phyloP scores from a whole-genome alignment of 305 asterid genomes.

The Fraxinus platypoda region DNA sequence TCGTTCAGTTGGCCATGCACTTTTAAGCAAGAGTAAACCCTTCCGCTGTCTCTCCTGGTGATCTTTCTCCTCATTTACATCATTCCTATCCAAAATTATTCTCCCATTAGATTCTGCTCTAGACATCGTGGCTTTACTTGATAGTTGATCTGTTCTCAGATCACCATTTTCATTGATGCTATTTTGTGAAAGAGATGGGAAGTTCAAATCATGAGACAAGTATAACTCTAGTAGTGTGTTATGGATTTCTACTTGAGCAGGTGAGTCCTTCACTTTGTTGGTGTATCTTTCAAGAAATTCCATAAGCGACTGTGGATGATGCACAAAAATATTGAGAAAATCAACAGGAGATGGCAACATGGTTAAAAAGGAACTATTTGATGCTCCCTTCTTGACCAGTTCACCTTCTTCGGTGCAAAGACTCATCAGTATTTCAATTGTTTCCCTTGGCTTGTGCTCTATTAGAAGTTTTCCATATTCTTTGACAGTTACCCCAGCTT shows the following conservation, averaged over 20 bases:
- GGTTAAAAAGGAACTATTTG: conserved; percentile 56
- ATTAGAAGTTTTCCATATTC: conserved; percentile 94
- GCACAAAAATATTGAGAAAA: conserved; percentile 83
- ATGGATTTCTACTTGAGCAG: conserved; percentile 95
- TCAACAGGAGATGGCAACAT: conserved; percentile 99
- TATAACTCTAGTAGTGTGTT: conserved; percentile 89
- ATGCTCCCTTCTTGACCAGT: conserved; percentile 42
- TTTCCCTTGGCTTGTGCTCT: conserved; percentile 89
- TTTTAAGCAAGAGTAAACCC: conserved; percentile 71
- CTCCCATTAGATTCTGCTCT: conserved; percentile 50
- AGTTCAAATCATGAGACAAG: conserved; percentile 73
- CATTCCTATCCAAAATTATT: conserved; percentile 24
- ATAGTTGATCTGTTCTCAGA: conserved; percentile 32
- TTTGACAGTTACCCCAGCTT: conserved; percentile 88
- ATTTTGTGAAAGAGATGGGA: conserved; percentile 68
- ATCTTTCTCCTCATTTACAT: conserved; percentile 50
- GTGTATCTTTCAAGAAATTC: conserved; percentile 86
- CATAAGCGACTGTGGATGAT: conserved; percentile 82
- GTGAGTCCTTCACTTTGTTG: conserved; percentile 80
- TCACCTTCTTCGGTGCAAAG: conserved; percentile 94
- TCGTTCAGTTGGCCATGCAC: conserved; percentile 89
- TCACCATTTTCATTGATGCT: conserved; percentile 41
- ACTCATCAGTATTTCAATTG: conserved; percentile 79
- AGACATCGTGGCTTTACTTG: conserved; percentile 28
- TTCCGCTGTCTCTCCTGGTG: conserved; percentile 64